Percentiles rank a stretch among this genome's conserved stretches.
These are phyloP conservation scores for Magnusiomyces tetraspermus DNA, from an alignment of 1,139 yeast species.

Conservation along the genomic window DNA sequence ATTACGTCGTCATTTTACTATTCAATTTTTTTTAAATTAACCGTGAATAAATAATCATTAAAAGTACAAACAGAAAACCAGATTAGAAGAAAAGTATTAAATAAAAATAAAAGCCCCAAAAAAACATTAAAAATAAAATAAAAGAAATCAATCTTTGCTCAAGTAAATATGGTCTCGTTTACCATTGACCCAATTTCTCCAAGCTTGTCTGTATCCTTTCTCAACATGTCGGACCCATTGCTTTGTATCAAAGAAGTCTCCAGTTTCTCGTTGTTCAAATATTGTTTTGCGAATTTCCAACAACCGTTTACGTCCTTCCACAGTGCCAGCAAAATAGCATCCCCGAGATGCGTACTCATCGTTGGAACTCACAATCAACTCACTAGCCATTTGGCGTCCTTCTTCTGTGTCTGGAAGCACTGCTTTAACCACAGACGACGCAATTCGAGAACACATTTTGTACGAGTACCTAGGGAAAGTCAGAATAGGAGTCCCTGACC, in stretches of 20 bases:
- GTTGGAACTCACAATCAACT: conserved; percentile 24
- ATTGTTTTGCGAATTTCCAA: conserved; percentile 21
- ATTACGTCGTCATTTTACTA: too few species aligned
- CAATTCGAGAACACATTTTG: conserved; percentile 31
- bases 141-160: not conserved
- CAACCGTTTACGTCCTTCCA: conserved; percentile 19
- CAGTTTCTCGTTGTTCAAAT: conserved; percentile 22
- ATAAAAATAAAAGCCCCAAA: not conserved
- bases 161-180: conserved; percentile 10
- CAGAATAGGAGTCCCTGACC: conserved; percentile 32
- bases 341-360: conserved; percentile 26
- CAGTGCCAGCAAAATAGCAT: conserved; percentile 19
- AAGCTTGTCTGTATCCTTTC: conserved; percentile 24
- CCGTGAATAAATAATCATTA: too few species aligned
- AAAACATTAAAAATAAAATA: not conserved
- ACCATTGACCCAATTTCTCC: conserved; percentile 27
- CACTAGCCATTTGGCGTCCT: conserved; percentile 18
- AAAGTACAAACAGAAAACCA: too few species aligned
- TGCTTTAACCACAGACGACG: conserved; percentile 27
- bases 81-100: too few species aligned
- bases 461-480: conserved; percentile 28
- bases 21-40: too few species aligned
- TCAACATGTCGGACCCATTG: conserved; percentile 28
- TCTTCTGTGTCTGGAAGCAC: conserved; percentile 20
- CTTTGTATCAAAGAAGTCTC: conserved; percentile 26